Conservation (phyloP, 169 alveolate genomes). For the Cryptosporidium canis region DNA sequence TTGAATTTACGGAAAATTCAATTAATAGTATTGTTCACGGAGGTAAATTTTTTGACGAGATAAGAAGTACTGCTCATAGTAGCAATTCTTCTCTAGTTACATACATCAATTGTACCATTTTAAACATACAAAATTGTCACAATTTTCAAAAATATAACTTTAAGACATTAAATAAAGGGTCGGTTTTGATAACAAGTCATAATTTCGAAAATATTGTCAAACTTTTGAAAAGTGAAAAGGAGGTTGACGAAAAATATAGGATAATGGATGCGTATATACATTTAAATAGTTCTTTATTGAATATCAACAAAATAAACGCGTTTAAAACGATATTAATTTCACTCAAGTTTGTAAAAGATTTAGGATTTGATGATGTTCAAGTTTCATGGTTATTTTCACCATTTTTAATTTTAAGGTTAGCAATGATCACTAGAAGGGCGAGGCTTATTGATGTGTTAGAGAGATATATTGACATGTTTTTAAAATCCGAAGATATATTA, state of each 20-base stretch:
- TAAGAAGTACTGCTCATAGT: background rate
- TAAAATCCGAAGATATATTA: background rate
- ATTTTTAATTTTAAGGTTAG: constrained; percentile 15
- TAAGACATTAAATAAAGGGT: background rate
- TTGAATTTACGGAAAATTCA: background rate
- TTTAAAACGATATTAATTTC: constrained; percentile 35
- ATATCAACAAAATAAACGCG: background rate
- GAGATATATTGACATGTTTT: constrained; percentile 23
- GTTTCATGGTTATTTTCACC: background rate
- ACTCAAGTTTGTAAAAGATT: background rate
- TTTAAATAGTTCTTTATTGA: background rate
- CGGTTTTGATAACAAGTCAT: background rate
- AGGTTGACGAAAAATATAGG: background rate
- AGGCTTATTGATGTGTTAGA: background rate
- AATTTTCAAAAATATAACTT: background rate
- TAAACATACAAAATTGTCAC: background rate
- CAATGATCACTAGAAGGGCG: background rate
- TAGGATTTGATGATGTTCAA: background rate
- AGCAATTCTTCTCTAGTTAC: background rate
- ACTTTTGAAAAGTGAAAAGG: background rate
- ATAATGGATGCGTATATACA: background rate
- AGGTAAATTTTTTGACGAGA: background rate
- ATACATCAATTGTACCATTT: background rate
- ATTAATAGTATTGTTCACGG: background rate
- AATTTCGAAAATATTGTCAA: background rate